A percentile compares a stretch with the other conserved stretches of the same genome.
Conservation (phyloP, 805 yeast genomes). For the Candida khao-thaluensis region DNA sequence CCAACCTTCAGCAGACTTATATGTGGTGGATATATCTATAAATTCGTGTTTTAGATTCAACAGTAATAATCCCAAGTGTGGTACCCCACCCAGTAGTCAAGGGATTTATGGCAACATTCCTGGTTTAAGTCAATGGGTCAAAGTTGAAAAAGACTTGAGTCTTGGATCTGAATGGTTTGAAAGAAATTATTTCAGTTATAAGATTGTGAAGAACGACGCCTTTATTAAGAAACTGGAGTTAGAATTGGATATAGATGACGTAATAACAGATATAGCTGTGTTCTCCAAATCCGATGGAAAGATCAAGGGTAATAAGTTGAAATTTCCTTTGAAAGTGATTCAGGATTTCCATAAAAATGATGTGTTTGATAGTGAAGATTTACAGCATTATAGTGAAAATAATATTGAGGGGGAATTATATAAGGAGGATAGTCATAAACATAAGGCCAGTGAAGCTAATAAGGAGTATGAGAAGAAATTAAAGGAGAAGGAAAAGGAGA, state of each 20-base stretch:
- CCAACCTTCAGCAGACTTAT: conserved; percentile 39
- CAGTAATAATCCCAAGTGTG: conserved; percentile 23
- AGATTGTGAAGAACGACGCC: conserved; percentile 23
- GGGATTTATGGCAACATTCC: conserved; percentile 27
- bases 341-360: conserved; percentile 27
- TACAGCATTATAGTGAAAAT: conserved; percentile 12
- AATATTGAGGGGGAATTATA: conserved; percentile 15
- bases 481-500: conserved; percentile 4
- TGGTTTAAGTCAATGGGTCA: conserved; percentile 37
- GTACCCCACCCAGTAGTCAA: conserved; percentile 22
- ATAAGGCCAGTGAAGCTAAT: conserved; percentile 16
- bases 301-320: conserved; percentile 36
- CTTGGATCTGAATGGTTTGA: conserved; percentile 45
- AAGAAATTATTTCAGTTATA: conserved; percentile 38
- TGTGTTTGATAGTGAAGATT: conserved; percentile 29
- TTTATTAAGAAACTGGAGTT: conserved; percentile 14
- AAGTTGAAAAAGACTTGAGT: conserved; percentile 47
- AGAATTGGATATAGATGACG: conserved; percentile 20
- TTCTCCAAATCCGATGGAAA: conserved; percentile 33
- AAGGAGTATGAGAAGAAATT: conserved; percentile 9
- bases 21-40: conserved; percentile 43
- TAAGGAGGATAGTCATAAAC: conserved; percentile 13
- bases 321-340: conserved; percentile 29
- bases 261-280: conserved; percentile 42
- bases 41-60: conserved; percentile 27